Evolutionary conservation across 257 asterid genomes (phyloP).

Genomic region (Ilex aquifolium): DNA sequence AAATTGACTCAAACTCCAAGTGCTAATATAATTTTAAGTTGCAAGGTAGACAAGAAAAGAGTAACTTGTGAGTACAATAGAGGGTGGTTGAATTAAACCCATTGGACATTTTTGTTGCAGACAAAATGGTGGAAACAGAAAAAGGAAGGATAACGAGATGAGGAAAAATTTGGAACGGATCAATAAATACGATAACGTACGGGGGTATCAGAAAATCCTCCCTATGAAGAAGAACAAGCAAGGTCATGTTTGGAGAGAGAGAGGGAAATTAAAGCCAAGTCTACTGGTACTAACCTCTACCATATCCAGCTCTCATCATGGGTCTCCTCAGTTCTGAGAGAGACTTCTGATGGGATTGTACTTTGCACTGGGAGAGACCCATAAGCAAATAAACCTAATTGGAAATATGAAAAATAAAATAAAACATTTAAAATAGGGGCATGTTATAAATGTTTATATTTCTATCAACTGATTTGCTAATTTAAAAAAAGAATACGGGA

Average conservation of each 20-base stretch:
- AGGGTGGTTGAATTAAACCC: conserved; percentile 8
- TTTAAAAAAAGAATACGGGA: too few relatives aligned
- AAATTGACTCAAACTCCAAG: too few relatives aligned
- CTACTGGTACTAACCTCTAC: conserved; percentile 15
- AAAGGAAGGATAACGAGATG: conserved; percentile 33
- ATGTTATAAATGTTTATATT: too few relatives aligned
- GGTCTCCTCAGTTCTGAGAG: conserved; percentile 26
- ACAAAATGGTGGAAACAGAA: conserved; percentile 40
- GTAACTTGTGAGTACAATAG: too few relatives aligned
- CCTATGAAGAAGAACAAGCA: conserved; percentile 11
- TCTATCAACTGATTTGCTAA: too few relatives aligned
- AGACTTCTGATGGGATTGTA: conserved; percentile 50
- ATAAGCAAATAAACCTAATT: too few relatives aligned
- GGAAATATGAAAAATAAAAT: too few relatives aligned
- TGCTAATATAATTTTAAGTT: too few relatives aligned
- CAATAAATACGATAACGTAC: conserved; percentile 19
- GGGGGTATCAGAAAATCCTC: conserved; percentile 14
- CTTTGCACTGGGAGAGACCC: conserved; percentile 20
- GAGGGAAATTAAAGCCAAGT: neutral
- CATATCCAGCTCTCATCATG: conserved; percentile 31
- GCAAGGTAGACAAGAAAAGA: too few relatives aligned
- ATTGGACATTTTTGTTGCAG: conserved; percentile 45
- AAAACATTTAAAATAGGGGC: too few relatives aligned
- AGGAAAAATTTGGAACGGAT: conserved; percentile 32
- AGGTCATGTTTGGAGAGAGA: too few relatives aligned